phyloP scores from a whole-genome alignment of 1,284 basidiomycete genomes.

The Ustilago crameri region DNA sequence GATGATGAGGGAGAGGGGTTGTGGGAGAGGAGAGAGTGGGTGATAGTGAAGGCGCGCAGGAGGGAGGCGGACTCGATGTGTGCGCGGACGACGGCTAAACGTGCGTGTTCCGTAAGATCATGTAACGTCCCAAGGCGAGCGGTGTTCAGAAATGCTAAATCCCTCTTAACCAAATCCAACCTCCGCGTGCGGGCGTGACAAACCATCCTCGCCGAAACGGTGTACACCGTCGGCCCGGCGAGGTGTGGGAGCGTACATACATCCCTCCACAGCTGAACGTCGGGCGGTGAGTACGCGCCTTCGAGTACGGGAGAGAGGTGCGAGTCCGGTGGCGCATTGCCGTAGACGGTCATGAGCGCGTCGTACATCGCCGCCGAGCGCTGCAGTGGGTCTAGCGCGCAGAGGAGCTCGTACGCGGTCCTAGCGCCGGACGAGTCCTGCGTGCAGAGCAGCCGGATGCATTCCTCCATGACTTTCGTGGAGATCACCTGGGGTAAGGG shows the following conservation, averaged over 20 bases:
- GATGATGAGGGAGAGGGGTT: not conserved
- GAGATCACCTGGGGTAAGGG: slow-evolving; percentile 26
- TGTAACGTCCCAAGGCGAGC: slow-evolving; percentile 7
- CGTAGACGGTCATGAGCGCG: slow-evolving; percentile 33
- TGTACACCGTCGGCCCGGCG: slow-evolving; percentile 20
- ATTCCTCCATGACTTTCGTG: slow-evolving; percentile 19
- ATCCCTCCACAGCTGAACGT: slow-evolving; percentile 40
- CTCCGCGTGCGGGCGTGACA: slow-evolving; percentile 31
- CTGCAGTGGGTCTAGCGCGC: slow-evolving; percentile 22
- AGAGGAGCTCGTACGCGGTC: slow-evolving; percentile 36
- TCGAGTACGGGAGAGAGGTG: not conserved
- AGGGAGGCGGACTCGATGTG: slow-evolving; percentile 25
- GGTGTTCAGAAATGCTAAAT: slow-evolving; percentile 21
- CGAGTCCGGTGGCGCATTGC: slow-evolving; percentile 12
- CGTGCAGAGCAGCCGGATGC: slow-evolving; percentile 22
- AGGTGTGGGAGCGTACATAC: slow-evolving; percentile 16
- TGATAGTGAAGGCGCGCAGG: slow-evolving; percentile 12
- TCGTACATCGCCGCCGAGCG: slow-evolving; percentile 46
- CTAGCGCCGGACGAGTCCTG: slow-evolving; percentile 23
- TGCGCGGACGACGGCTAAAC: slow-evolving; percentile 23
- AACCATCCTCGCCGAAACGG: slow-evolving; percentile 33
- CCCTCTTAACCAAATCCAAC: slow-evolving; percentile 24
- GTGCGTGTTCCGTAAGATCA: slow-evolving; percentile 20
- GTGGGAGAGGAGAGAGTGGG: not conserved
- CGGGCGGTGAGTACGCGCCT: slow-evolving; percentile 4